These are phyloP conservation scores for Euphorbia tirucalli DNA, from an alignment of 345 rosid genomes.

Conservation along the genomic window DNA sequence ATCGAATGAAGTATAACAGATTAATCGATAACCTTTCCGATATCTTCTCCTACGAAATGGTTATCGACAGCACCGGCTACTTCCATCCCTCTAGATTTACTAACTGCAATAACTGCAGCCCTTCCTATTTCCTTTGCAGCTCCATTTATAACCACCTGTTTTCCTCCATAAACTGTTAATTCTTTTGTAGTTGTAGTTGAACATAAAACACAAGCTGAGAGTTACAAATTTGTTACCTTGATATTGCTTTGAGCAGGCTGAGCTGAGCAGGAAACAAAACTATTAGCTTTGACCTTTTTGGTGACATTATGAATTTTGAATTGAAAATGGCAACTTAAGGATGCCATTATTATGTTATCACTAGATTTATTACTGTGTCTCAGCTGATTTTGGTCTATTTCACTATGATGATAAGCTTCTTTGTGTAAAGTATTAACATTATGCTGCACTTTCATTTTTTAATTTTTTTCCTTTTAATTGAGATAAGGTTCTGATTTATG, in stretches of 20 bases:
- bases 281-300: constrained; percentile 33
- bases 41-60: constrained; percentile 73
- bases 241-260: constrained; percentile 77
- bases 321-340: constrained; percentile 48
- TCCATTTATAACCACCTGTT: constrained; percentile 76
- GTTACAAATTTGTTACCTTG: constrained; percentile 47
- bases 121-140: constrained; percentile 93
- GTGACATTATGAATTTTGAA: constrained; percentile 24
- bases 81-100: constrained; percentile 92
- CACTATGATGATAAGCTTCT: constrained; percentile 18
- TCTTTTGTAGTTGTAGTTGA: neutral
- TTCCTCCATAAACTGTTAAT: neutral
- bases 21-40: constrained; percentile 55
- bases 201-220: neutral
- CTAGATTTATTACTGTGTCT: neutral
- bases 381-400: neutral
- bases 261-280: constrained; percentile 55
- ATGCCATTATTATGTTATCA: constrained; percentile 47
- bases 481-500: constrained; percentile 31
- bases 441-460: neutral
- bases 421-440: neutral
- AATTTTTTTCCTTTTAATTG: no score
- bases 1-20: neutral
- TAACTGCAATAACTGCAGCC: constrained; percentile 83
- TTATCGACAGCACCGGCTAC: constrained; percentile 88